phyloP scores from a whole-genome alignment of 2,329 filamentous ascomycete species.

The Escovopsis sp. region DNA sequence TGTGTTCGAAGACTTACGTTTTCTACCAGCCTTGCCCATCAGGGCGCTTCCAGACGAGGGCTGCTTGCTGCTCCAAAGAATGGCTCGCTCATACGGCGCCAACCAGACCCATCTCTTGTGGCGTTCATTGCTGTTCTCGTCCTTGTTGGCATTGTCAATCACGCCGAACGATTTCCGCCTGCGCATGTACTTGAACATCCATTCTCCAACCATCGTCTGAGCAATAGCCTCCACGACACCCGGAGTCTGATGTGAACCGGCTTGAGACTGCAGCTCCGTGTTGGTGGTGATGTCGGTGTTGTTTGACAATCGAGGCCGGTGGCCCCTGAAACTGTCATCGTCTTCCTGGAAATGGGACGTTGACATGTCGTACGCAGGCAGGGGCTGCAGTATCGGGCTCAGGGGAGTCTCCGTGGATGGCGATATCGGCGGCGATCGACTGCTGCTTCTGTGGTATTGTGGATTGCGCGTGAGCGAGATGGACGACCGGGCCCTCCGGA shows the following conservation, averaged over 20 bases:
- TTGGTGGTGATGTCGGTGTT: slow-evolving; percentile 39
- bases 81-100: slow-evolving; percentile 85
- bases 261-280: slow-evolving; percentile 29
- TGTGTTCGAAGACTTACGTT: slow-evolving; percentile 54
- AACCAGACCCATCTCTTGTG: slow-evolving; percentile 99
- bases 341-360: slow-evolving; percentile 36
- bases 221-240: slow-evolving; percentile 92
- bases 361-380: slow-evolving; percentile 59
- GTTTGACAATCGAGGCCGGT: slow-evolving; percentile 45
- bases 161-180: slow-evolving; percentile 84
- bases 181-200: slow-evolving; percentile 87
- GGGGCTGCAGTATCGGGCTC: slow-evolving; percentile 56
- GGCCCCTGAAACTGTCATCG: slow-evolving; percentile 27
- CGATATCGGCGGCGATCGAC: slow-evolving; percentile 51
- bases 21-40: slow-evolving; percentile 87
- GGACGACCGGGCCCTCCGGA: slow-evolving; percentile 76
- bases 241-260: slow-evolving; percentile 47
- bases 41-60: slow-evolving; percentile 75
- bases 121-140: slow-evolving; percentile 60
- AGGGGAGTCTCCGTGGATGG: slow-evolving; percentile 52
- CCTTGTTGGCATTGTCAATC: slow-evolving; percentile 48
- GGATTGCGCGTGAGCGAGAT: slow-evolving; percentile 49
- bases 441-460: slow-evolving; percentile 34
- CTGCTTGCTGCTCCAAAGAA: slow-evolving; percentile 98
- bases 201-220: slow-evolving; percentile 95